Evolutionary conservation across 139 green algal species (phyloP).

Genomic region (Gonium pectorale): DNA sequence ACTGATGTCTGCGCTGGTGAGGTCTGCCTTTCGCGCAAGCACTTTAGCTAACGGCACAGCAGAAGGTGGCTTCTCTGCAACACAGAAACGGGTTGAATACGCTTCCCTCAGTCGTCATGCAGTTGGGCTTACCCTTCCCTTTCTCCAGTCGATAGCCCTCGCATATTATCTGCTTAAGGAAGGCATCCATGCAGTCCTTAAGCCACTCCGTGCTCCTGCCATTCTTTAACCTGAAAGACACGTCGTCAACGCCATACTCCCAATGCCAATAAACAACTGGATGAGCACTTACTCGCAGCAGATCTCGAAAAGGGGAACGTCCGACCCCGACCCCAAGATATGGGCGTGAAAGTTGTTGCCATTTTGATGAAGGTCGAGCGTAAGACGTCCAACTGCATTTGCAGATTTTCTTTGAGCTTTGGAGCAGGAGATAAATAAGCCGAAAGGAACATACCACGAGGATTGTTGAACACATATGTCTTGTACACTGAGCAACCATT

Average conservation of each 20-base stretch:
- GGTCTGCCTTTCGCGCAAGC: neutral
- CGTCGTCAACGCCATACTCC: too few relatives aligned
- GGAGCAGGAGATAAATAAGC: too few relatives aligned
- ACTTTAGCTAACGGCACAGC: too few relatives aligned
- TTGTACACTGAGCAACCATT: too few relatives aligned
- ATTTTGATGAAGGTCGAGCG: neutral
- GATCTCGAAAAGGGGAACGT: neutral
- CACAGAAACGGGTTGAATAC: too few relatives aligned
- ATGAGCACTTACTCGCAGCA: neutral
- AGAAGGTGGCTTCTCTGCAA: too few relatives aligned
- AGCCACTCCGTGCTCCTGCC: neutral
- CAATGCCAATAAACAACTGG: too few relatives aligned
- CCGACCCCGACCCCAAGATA: neutral
- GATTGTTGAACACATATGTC: too few relatives aligned
- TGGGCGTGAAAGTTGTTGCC: neutral
- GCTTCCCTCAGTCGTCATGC: neutral
- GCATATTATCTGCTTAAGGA: neutral
- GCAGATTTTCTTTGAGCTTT: too few relatives aligned
- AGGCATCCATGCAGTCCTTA: conserved; percentile 1
- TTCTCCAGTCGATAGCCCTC: neutral
- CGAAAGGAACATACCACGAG: too few relatives aligned
- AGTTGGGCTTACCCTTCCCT: neutral
- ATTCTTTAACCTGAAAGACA: neutral
- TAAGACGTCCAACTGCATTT: neutral
- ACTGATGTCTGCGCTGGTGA: neutral